Evolutionary conservation across 1,284 basidiomycete genomes (phyloP).

Genomic region (Heterobasidion parviporum): DNA sequence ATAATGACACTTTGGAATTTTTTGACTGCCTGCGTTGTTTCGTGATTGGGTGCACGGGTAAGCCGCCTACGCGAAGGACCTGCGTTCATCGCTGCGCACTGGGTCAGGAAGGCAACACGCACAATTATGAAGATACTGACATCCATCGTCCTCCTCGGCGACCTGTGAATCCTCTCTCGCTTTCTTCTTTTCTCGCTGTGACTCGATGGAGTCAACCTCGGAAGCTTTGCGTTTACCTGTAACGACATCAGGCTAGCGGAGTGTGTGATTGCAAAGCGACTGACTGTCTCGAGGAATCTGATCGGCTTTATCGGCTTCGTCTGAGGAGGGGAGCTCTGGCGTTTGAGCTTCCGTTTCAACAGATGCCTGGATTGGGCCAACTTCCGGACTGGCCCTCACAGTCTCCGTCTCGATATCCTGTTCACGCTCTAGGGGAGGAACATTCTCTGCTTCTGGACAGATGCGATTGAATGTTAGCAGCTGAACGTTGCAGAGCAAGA

Average conservation of each 20-base stretch:
- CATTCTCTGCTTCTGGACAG: too few species aligned
- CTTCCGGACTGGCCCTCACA: background rate
- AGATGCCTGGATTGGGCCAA: background rate
- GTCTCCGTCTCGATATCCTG: background rate
- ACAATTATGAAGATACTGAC: constrained; percentile 21
- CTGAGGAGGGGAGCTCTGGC: background rate
- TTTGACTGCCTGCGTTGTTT: constrained; percentile 39
- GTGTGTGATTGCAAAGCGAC: background rate
- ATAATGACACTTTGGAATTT: constrained; percentile 75
- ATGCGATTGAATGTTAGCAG: too few species aligned
- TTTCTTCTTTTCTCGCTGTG: constrained; percentile 53
- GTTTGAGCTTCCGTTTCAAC: background rate
- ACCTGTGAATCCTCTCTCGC: constrained; percentile 61
- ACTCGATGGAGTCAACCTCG: constrained; percentile 41
- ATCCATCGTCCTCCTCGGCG: constrained; percentile 54
- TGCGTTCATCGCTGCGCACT: background rate
- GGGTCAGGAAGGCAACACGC: background rate
- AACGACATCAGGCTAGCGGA: background rate
- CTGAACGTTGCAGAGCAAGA: too few species aligned
- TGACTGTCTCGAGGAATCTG: constrained; percentile 8
- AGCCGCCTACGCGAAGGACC: constrained; percentile 17
- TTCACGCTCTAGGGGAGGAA: too few species aligned
- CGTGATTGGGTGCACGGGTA: constrained; percentile 8
- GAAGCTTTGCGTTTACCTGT: constrained; percentile 65
- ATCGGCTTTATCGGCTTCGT: background rate